These are phyloP conservation scores for Cyclotella cryptica DNA, from an alignment of 108 stramenopile genomes.

Conservation along the genomic window DNA sequence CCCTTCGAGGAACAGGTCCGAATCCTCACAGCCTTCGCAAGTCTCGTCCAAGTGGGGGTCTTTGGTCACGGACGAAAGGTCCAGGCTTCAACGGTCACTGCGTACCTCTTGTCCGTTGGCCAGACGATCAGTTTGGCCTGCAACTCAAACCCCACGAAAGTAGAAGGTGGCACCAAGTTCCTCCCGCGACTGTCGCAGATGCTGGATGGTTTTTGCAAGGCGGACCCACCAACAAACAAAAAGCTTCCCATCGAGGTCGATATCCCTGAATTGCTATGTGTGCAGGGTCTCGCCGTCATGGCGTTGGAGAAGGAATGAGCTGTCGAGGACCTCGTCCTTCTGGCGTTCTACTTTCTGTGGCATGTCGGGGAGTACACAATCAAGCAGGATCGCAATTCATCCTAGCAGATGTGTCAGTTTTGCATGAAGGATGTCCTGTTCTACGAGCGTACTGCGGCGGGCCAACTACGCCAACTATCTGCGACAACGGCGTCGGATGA, in stretches of 20 bases:
- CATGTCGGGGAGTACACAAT: conserved; percentile 17
- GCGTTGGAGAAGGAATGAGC: background rate
- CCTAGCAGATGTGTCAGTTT: conserved; percentile 10
- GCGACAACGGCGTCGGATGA: background rate
- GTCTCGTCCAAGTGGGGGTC: background rate
- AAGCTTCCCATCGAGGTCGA: conserved; percentile 19
- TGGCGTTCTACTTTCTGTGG: conserved; percentile 22
- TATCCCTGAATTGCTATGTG: background rate
- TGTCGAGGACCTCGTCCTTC: background rate
- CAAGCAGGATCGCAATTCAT: background rate
- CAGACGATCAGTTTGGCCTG: conserved; percentile 2
- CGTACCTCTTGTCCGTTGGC: conserved; percentile 4
- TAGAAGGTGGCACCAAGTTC: background rate
- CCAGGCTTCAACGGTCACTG: conserved; percentile 8
- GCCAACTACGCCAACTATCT: background rate
- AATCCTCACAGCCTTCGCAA: background rate
- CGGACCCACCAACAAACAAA: background rate
- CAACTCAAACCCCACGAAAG: background rate
- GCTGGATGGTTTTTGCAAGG: conserved; percentile 18
- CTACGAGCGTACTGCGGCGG: background rate
- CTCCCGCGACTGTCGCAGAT: conserved; percentile 6
- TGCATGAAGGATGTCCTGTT: conserved; percentile 8
- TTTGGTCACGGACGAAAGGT: conserved; percentile 3
- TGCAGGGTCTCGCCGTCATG: background rate
- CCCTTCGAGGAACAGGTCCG: background rate